A percentile compares a stretch with the other conserved stretches of the same genome.
These are phyloP conservation scores for Fraxinus platypoda DNA, from an alignment of 305 asterid species.

Conservation along the genomic window DNA sequence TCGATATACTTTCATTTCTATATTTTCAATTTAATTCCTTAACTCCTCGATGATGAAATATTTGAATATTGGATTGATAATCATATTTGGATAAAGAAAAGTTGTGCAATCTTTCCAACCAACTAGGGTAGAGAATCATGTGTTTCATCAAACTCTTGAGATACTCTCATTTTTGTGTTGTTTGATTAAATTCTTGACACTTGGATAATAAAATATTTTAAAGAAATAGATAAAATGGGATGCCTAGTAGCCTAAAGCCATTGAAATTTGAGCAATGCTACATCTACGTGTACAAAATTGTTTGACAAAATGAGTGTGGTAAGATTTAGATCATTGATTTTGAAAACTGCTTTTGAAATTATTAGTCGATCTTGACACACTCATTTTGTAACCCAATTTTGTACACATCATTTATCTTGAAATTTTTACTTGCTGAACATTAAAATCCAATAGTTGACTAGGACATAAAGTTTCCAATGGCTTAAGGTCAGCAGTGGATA, in stretches of 20 bases:
- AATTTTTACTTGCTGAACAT: not conserved
- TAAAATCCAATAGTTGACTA: not conserved
- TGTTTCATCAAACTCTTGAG: not conserved
- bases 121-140: conserved; percentile 37
- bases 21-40: not conserved
- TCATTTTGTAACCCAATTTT: not conserved
- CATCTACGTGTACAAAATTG: not conserved
- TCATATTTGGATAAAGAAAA: conserved; percentile 40
- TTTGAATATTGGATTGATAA: not conserved
- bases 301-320: too few species aligned
- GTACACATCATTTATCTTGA: too few species aligned
- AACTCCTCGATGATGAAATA: not conserved
- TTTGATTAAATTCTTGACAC: not conserved
- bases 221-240: conserved; percentile 22
- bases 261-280: not conserved
- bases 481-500: not conserved
- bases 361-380: not conserved
- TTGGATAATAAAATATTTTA: not conserved
- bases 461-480: not conserved
- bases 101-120: conserved; percentile 49
- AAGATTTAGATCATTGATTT: too few species aligned
- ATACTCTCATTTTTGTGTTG: not conserved
- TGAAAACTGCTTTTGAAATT: not conserved
- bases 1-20: not conserved
- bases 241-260: not conserved